Evolutionary conservation across 2,329 filamentous ascomycete species (phyloP), one percentile per base, ranked within the genome.

Genomic region (Aspergillus awamori): DNA sequence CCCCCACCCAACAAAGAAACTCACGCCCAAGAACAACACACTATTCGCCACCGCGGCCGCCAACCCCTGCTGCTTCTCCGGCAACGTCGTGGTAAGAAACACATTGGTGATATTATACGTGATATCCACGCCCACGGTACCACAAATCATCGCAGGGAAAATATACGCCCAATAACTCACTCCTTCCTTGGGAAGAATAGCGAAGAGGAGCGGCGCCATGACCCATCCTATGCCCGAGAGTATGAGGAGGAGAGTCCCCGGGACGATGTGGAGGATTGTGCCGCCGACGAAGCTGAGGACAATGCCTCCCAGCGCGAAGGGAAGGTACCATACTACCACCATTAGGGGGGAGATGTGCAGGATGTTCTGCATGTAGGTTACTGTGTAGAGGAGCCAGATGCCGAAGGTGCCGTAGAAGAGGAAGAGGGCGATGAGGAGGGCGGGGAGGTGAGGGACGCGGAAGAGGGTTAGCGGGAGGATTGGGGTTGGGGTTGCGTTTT

Each of bases 71-170:
- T 87, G 82, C 10, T 84, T 82, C 4, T 81, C 80, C 0, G 90
- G 89, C 64, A 93, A 80, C 13, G 84, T 85, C 0, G 89, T 92
- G 0, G 89, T 92, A 72, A 92, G 89, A 76, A 91, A 93, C 62
- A 93, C 84, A 69, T 90, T 93, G n/a, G 87, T 85, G 1, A 93
- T 84, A 70, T 89, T 92, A 77, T 89, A 93, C 7, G 86, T 87
- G 57, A 93, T 86, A 69, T 94, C 91, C 60, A 93, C 87, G 15
- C 88, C 89, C 36, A 93, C 80, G 0, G 90, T 93, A 10, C 83
- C 84, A 63, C 87, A 86, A 3, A 84, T 76, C 79, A 82, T 83
- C 1, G 76, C 62, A 39, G 90, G 88, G 70, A 93, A 92, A 24
- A 91, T 82, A 69, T 85, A 93, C 0, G 87, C 84, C 91, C 90